Percentiles rank a stretch among this genome's conserved stretches.
Evolutionary conservation across 164 flowering plant species (phyloP).

Genomic region (Saururus chinensis): DNA sequence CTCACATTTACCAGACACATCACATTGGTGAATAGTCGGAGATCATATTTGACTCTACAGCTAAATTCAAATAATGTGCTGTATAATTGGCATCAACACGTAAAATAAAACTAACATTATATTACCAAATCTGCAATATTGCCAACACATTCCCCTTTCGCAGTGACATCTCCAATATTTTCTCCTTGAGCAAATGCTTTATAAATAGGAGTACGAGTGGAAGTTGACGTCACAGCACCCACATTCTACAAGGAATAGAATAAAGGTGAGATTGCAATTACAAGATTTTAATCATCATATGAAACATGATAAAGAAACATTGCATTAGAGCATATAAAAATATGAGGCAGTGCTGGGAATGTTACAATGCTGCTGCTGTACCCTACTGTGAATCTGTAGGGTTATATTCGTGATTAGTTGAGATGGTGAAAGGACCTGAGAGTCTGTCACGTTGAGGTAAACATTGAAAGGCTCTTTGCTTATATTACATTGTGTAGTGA

Average conservation of each 20-base stretch:
- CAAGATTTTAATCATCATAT: too few species aligned
- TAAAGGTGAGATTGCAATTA: constrained; percentile 3
- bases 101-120: not conserved
- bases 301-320: not conserved
- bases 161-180: constrained; percentile 98
- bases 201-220: constrained; percentile 97
- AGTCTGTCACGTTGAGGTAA: too few species aligned
- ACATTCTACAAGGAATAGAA: constrained; percentile 54
- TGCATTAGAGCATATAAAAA: not conserved
- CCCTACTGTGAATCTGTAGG: too few species aligned
- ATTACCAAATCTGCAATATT: constrained; percentile 95
- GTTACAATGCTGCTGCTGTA: too few species aligned
- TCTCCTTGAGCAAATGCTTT: constrained; percentile 99
- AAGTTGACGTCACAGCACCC: constrained; percentile 94
- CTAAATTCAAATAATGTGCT: not conserved
- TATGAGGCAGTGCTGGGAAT: too few species aligned
- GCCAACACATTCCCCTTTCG: constrained; percentile 99
- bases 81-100: not conserved
- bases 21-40: not conserved
- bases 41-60: too few species aligned
- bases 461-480: too few species aligned
- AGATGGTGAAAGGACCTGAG: too few species aligned
- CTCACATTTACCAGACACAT: not conserved
- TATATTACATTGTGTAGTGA: too few species aligned
- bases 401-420: too few species aligned